Base-by-base conservation (phyloP, 2,329 filamentous ascomycete genomes). In the Ascochyta viciae-villosae region DNA sequence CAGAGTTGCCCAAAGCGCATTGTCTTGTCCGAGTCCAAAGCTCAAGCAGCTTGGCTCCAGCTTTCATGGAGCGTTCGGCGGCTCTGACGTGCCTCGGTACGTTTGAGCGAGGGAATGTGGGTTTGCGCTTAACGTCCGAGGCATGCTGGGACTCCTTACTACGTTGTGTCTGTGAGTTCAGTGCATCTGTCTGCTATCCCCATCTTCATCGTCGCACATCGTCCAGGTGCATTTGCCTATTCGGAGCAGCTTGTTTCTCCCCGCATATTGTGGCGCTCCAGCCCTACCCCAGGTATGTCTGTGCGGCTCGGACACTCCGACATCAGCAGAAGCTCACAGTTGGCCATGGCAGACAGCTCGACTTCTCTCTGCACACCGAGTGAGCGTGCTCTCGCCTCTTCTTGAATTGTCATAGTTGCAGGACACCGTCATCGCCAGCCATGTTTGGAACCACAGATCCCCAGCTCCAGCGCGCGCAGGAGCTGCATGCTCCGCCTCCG, bases 401-500 rank as follows among this genome's bases (percentile, higher is more conserved):
- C 29, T 23, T 33, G 19, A 24, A 27, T 12, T 29, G 15, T n/a
- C 13, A 35, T 29, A 39, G 40, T 40, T 44, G 35, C 23, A 50
- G 4, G 7, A 6, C 31, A 12, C 16, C 33, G 7, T 31, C 37
- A 24, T 23, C 31, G 24, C 13, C 24, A 10, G 40, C 35, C 40
- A 76, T 76, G 74, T 75, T 74, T 38, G 67, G 68, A 37, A 42
- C 56, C 8, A 40, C 51, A 51, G 70, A 73, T 46, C 57, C 65
- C 27, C 70, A 73, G 57, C 40, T 73, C 15, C 62, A 72, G 61
- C 67, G 68, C 48, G 74, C 73, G 7, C 54, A 50, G 12, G 84
- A 87, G 72, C 77, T 91, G 54, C 77, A 82, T 47, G 73, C 79
- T 53, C 82, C 85, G 15, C 91, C 92, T 43, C 87, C 91, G 3